phyloP scores from a whole-genome alignment of 768 basidiomycete genomes.

The Krasilnikovozyma curviuscula region DNA sequence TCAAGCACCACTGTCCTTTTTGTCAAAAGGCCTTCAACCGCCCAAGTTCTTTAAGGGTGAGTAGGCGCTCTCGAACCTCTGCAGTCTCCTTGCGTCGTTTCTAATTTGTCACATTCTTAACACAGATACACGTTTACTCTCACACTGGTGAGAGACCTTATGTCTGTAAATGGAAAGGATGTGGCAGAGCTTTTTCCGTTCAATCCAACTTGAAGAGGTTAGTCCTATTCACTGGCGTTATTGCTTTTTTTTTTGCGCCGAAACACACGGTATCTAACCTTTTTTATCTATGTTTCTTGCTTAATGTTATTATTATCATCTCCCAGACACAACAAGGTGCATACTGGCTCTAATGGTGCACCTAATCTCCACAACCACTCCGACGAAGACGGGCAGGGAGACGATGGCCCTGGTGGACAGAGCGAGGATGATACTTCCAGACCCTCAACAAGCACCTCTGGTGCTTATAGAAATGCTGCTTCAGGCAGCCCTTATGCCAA shows the following conservation, averaged over 20 bases:
- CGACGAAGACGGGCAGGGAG: too few relatives aligned
- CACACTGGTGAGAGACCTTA: slow-evolving; percentile 11
- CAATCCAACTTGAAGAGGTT: slow-evolving; percentile 12
- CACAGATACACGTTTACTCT: slow-evolving; percentile 10
- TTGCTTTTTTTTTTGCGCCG: background rate
- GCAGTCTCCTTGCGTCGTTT: background rate
- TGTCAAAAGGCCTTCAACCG: slow-evolving; percentile 10
- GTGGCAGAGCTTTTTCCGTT: slow-evolving; percentile 7
- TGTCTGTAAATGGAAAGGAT: background rate
- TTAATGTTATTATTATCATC: too few relatives aligned
- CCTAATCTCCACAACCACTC: too few relatives aligned
- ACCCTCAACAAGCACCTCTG: too few relatives aligned
- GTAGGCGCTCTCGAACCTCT: background rate
- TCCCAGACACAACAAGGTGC: too few relatives aligned
- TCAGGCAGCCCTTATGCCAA: too few relatives aligned
- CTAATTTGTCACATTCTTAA: background rate
- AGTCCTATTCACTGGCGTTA: background rate
- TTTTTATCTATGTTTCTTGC: too few relatives aligned
- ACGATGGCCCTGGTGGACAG: too few relatives aligned
- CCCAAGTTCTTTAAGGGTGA: slow-evolving; percentile 4
- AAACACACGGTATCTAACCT: too few relatives aligned
- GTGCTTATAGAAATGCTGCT: too few relatives aligned
- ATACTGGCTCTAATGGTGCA: too few relatives aligned
- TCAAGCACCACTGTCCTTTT: slow-evolving; percentile 2
- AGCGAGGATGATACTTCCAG: too few relatives aligned